Evolutionary conservation across 768 basidiomycete genomes (phyloP).

Genomic region (Cyathus striatus): DNA sequence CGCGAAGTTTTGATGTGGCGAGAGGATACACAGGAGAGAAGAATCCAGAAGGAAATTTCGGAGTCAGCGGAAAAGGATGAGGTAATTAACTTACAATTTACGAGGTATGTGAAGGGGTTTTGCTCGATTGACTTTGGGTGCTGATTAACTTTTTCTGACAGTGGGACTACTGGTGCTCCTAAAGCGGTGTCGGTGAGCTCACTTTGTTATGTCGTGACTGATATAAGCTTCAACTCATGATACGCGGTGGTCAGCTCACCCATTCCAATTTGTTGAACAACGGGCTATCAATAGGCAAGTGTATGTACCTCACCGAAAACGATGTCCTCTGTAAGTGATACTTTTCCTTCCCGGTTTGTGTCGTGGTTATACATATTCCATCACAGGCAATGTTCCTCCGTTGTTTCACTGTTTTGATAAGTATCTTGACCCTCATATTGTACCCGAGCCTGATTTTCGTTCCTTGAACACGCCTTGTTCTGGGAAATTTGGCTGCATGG

Average conservation of each 20-base stretch:
- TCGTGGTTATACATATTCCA: background rate
- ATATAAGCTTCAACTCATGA: background rate
- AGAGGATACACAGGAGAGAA: conserved; percentile 40
- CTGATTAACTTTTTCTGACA: conserved; percentile 16
- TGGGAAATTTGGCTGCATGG: conserved; percentile 80
- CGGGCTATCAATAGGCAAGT: conserved; percentile 59
- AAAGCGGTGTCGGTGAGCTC: conserved; percentile 75
- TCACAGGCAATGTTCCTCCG: conserved; percentile 74
- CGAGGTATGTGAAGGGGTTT: conserved; percentile 44
- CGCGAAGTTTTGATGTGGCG: conserved; percentile 69
- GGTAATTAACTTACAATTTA: conserved; percentile 80
- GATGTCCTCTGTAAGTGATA: conserved; percentile 62
- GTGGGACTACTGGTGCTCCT: conserved; percentile 76
- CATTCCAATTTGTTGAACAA: conserved; percentile 81
- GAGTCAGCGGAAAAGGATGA: conserved; percentile 52
- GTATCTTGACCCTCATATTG: conserved; percentile 27
- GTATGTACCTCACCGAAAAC: conserved; percentile 60
- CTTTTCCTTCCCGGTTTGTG: background rate
- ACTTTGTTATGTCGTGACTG: background rate
- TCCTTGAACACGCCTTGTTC: conserved; percentile 56
- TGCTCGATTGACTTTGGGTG: background rate
- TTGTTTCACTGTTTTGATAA: conserved; percentile 89
- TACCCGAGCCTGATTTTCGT: conserved; percentile 8
- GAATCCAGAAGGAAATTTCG: conserved; percentile 35
- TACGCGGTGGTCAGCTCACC: conserved; percentile 57